phyloP scores from a whole-genome alignment of 345 rosid species.

The Euphorbia tirucalli region DNA sequence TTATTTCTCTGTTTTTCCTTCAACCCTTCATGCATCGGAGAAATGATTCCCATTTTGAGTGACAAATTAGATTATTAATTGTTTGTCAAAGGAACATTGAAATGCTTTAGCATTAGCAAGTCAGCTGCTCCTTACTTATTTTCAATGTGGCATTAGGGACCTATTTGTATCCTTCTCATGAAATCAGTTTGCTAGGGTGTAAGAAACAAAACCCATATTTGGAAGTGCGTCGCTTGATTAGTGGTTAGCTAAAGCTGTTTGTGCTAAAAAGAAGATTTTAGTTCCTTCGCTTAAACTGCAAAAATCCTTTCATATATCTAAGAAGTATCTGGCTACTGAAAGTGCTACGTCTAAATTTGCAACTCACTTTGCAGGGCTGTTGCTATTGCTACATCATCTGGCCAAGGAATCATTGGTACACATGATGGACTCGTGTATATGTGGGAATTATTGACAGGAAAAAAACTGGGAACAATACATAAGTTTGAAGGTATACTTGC shows the following conservation, averaged over 20 bases:
- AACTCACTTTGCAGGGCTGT: constrained; percentile 48
- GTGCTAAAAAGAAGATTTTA: constrained; percentile 1
- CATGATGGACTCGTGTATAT: constrained; percentile 58
- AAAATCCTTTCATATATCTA: constrained; percentile 6
- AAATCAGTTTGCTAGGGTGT: neutral
- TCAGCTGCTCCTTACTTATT: neutral
- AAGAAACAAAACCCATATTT: neutral
- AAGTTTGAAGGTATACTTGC: constrained; percentile 61
- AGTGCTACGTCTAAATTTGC: constrained; percentile 7
- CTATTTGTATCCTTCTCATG: neutral
- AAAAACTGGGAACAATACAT: constrained; percentile 56
- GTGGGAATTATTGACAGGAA: constrained; percentile 75
- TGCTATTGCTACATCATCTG: constrained; percentile 46
- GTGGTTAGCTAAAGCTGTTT: neutral
- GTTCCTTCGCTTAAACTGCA: neutral
- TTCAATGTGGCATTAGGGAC: neutral
- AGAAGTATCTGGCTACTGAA: neutral
- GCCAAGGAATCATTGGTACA: constrained; percentile 74
- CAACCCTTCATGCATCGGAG: neutral
- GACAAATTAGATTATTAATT: neutral
- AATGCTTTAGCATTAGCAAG: neutral
- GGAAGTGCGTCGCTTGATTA: neutral
- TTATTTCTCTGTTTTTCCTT: neutral
- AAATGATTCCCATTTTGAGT: neutral
- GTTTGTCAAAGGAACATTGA: too few species aligned